These are phyloP conservation scores for Hanseniaspora valbyensis DNA, from an alignment of 805 yeast species.

Conservation along the genomic window DNA sequence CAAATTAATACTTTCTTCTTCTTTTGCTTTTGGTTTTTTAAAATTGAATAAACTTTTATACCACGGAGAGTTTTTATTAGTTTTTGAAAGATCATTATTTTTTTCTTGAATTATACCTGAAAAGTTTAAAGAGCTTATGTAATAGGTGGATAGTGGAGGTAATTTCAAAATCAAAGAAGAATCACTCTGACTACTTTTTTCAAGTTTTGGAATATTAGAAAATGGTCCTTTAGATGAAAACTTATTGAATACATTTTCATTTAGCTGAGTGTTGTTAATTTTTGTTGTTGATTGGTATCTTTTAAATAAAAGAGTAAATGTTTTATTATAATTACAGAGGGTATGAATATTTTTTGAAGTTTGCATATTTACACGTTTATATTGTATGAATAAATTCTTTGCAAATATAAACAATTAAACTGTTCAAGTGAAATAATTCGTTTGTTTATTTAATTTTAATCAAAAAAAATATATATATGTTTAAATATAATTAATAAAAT, in stretches of 20 bases:
- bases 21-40: neutral
- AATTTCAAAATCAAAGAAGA: slow-evolving; percentile 1
- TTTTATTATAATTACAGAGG: no score
- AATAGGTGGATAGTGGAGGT: slow-evolving; percentile 11
- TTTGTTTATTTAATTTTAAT: no score
- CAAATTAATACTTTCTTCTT: neutral
- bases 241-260: neutral
- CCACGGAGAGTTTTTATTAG: neutral
- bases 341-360: no score
- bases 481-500: no score
- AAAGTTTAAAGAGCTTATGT: slow-evolving; percentile 9
- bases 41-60: neutral
- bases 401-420: no score
- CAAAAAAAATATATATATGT: no score
- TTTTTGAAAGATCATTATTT: neutral
- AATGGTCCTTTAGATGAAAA: slow-evolving; percentile 14
- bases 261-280: no score
- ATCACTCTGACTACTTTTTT: neutral
- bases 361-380: neutral
- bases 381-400: no score
- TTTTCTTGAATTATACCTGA: slow-evolving; percentile 12
- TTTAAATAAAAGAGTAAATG: neutral
- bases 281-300: neutral
- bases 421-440: no score
- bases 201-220: slow-evolving; percentile 2